phyloP scores from a whole-genome alignment of 352 stramenopile species.

The Globisporangium irregulare region DNA sequence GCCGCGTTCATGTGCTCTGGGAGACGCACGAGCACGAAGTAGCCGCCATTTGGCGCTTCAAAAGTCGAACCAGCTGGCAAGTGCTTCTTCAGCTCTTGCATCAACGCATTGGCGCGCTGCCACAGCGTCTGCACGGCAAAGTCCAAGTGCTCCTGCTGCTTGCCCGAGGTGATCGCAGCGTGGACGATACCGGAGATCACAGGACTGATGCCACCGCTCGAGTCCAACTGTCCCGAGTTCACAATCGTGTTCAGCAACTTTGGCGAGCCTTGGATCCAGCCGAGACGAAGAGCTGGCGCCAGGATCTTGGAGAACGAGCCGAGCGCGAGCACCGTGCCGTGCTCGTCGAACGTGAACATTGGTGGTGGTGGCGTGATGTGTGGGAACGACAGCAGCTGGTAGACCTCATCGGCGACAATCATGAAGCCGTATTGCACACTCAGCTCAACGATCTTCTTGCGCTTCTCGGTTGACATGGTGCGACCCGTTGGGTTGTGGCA shows the following conservation, averaged over 20 bases:
- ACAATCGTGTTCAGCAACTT: slow-evolving; percentile 75
- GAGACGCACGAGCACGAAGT: slow-evolving; percentile 88
- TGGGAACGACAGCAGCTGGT: slow-evolving; percentile 94
- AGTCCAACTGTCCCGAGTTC: slow-evolving; percentile 90
- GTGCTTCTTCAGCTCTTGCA: slow-evolving; percentile 67
- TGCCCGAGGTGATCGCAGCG: slow-evolving; percentile 55
- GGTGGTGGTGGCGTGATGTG: slow-evolving; percentile 75
- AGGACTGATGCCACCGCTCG: slow-evolving; percentile 90
- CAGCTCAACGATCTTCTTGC: slow-evolving; percentile 86
- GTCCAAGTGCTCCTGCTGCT: slow-evolving; percentile 76
- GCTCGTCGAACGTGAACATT: slow-evolving; percentile 82
- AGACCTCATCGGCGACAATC: slow-evolving; percentile 93
- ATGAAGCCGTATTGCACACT: slow-evolving; percentile 89
- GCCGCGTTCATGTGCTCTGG: slow-evolving; percentile 71
- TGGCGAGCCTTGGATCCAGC: slow-evolving; percentile 79
- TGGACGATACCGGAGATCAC: slow-evolving; percentile 90
- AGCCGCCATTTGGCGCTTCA: slow-evolving; percentile 78
- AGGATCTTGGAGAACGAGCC: slow-evolving; percentile 96
- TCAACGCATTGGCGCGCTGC: slow-evolving; percentile 69
- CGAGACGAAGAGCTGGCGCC: slow-evolving; percentile 87
- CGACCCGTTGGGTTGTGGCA: slow-evolving; percentile 94
- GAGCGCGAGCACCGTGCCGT: slow-evolving; percentile 85
- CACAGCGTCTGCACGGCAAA: slow-evolving; percentile 72
- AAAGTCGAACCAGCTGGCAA: slow-evolving; percentile 63
- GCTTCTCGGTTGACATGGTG: slow-evolving; percentile 83